Base-by-base conservation (phyloP, 1,139 yeast species). In the Geotrichum fermentans region DNA sequence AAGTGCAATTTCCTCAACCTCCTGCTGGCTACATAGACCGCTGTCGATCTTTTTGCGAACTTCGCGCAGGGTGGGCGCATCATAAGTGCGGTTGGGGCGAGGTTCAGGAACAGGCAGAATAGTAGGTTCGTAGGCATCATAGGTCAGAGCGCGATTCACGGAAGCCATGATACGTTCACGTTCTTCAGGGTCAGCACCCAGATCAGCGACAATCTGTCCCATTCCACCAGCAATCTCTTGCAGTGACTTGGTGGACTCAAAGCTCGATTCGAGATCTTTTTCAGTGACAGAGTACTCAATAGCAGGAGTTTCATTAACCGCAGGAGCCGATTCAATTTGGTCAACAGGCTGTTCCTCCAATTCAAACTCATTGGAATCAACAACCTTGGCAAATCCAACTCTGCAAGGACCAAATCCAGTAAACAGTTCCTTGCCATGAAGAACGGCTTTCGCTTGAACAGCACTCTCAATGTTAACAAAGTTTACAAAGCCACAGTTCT, bases 341-440 rank as follows among this genome's bases (percentile, higher is more conserved):
- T 26, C 35, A 18, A 29, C 24, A 32, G 34, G 28, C 10, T 41
- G 33, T 4, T 36, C 34, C 24, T 41, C 50, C 14, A 16, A n/a
- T 26, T 52, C 50, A 11, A 30, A 34, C 22, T 47, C 50, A 17
- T 43, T 14, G 5, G 39, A 37, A 18, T 49, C 52, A 14, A 51
- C 46, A 4, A 65, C 64, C 48, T 67, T 69, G 29, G 74, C 73
- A 56, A 68, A 72, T 10, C 72, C 69, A 22, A 72, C 70, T 6
- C 66, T 55, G 40, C 70, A 61, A 13, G 72, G 69, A 3, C 74
- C 75, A 33, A 65, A 53, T 29, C 95, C 96, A 0, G 90, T 84
- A 54, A 82, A 78, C 36, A 92, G 73, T 62, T 90, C 97, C 58
- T 82, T 80, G 56, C 89, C 95, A 61, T 84, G 85, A 61, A 89